A percentile compares a stretch with the other conserved stretches of the same genome.
Conservation (phyloP, 768 basidiomycete species). For the Tremella mesenterica region DNA sequence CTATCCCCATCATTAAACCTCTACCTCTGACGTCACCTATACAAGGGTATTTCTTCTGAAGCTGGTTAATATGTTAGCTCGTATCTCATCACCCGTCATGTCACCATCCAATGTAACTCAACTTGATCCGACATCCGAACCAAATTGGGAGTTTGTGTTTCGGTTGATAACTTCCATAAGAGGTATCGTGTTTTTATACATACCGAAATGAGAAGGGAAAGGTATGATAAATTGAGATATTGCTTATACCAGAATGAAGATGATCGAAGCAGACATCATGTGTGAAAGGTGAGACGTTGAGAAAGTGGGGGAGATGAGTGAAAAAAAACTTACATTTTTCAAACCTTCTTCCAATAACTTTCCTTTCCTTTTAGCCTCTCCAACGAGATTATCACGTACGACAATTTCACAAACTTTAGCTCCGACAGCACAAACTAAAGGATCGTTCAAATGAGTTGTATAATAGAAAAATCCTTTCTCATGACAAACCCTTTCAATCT, state of each 20-base stretch:
- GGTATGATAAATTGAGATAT: no score
- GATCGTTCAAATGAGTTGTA: slow-evolving; percentile 31
- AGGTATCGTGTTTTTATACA: no score
- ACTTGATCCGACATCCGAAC: no score
- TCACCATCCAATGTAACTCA: no score
- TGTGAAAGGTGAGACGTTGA: no score
- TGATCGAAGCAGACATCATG: no score
- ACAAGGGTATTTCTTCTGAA: slow-evolving; percentile 19
- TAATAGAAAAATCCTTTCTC: slow-evolving; percentile 25
- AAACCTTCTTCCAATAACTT: slow-evolving; percentile 7
- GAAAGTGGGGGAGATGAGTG: no score
- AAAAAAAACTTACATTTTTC: slow-evolving; percentile 5
- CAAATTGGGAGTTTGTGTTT: no score
- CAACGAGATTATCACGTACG: slow-evolving; percentile 8
- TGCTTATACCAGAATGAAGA: no score
- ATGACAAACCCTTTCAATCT: slow-evolving; percentile 10
- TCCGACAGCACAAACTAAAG: slow-evolving; percentile 17
- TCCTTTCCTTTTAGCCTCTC: slow-evolving; percentile 6
- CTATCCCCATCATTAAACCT: slow-evolving; percentile 22
- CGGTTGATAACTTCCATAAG: no score
- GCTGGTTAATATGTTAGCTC: neutral
- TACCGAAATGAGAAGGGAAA: no score
- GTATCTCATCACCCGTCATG: neutral
- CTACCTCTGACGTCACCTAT: slow-evolving; percentile 26
- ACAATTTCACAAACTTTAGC: slow-evolving; percentile 20